Base-by-base conservation (phyloP, 805 yeast genomes). In the Wickerhamomyces subpelliculosus region DNA sequence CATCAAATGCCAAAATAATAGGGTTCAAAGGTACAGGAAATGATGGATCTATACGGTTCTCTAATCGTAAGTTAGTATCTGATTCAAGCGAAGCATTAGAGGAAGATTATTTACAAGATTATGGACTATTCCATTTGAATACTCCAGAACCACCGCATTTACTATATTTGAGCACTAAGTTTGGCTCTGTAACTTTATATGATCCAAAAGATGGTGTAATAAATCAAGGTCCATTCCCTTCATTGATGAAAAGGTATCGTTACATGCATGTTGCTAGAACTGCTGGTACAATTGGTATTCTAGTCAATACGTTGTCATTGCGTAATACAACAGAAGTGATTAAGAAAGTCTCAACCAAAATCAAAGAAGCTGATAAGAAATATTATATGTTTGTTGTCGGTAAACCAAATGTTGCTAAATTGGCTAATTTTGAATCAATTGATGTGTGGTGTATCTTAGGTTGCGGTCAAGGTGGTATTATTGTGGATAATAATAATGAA, bases 371-470 rank as follows among this genome's bases (percentile, higher is more conserved):
- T 0, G 96, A 85, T 2, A 93, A 93, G 61, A 93, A 93, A 54
- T 90, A 85, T 47, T 93, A 93, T 55, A 73, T 87, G 55, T 88
- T 93, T 64, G 97, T 89, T 4, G 97, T 93, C 4, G 98, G 98
- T 10, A 93, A 93, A 58, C 97, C 97, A 9, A 93, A 93, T 54
- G 97, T 93, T 16, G 96, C 98, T 20, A 93, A 93, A 54, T 67
- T 93, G 36, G 98, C 97, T 9, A 93, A 93, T 58, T 93, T 93
- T 56, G 98, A 90, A 45, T 80, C 78, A n/a, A 75, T 93, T 12
- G 97, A 93, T 49, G 72, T 85, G 18, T 93, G 98, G 97, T 89
- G 95, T 53, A 75, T 93, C 11, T 61, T 93, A 12, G 98, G 98
- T 0, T 93, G 98, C 58, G 88, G 94, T 10, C 87, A 88, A 49